Evolutionary conservation across 192 early-diverging fungal species (phyloP).

Genomic region (Pilobolus umbonatus): DNA sequence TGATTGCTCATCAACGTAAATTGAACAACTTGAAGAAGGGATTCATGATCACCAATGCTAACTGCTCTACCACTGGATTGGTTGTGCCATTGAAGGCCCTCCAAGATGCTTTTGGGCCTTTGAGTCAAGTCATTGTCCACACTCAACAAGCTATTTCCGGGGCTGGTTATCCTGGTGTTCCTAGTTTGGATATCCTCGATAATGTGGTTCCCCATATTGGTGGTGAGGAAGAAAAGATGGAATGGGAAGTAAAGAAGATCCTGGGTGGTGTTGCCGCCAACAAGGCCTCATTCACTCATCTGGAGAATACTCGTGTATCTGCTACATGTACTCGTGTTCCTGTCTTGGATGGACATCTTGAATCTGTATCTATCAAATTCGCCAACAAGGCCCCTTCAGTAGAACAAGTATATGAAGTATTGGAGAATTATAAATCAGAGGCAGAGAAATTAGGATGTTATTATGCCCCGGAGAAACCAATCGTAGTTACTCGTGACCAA

Average conservation of each 20-base stretch:
- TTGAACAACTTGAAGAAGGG: conserved; percentile 62
- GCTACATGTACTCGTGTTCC: conserved; percentile 96
- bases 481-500: conserved; percentile 63
- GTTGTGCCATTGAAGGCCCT: conserved; percentile 86
- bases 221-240: conserved; percentile 98
- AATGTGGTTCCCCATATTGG: conserved; percentile 93
- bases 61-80: conserved; percentile 98
- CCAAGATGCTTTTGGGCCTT: conserved; percentile 87
- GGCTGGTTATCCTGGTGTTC: conserved; percentile 95
- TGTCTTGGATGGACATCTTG: conserved; percentile 94
- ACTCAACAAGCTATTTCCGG: conserved; percentile 97
- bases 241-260: conserved; percentile 91
- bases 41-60: conserved; percentile 94
- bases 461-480: conserved; percentile 76
- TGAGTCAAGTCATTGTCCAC: conserved; percentile 74
- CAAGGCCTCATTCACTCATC: conserved; percentile 45
- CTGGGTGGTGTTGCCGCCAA: conserved; percentile 62
- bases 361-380: conserved; percentile 88
- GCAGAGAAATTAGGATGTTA: conserved; percentile 73
- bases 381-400: conserved; percentile 62
- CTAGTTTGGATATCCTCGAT: conserved; percentile 92
- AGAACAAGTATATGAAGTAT: conserved; percentile 66
- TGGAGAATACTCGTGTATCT: conserved; percentile 68
- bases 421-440: conserved; percentile 76
- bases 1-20: conserved; percentile 70